phyloP scores from a whole-genome alignment of 2,329 filamentous ascomycete genomes.

The Clarireedia paspali region DNA sequence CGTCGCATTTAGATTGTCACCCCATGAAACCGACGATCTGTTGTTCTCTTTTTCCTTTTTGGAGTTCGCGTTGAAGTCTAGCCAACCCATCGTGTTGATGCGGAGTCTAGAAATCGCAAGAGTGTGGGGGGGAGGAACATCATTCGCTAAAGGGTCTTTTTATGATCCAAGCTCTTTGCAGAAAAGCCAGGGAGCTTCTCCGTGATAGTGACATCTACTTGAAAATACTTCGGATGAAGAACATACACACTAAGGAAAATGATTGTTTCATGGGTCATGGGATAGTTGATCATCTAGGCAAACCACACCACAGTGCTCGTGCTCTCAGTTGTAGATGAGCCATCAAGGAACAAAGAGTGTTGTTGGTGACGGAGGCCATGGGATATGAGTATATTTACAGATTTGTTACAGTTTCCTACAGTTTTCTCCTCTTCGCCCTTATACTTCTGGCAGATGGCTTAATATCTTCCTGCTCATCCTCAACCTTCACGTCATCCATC shows the following conservation, averaged over 20 bases:
- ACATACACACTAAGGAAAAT: background rate
- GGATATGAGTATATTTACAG: background rate
- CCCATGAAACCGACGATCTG: conserved; percentile 33
- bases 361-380: no score
- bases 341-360: no score
- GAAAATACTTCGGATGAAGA: background rate
- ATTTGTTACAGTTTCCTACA: conserved; percentile 5
- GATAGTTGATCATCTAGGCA: background rate
- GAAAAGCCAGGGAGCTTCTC: background rate
- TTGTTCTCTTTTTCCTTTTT: conserved; percentile 24
- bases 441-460: conserved; percentile 19
- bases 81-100: conserved; percentile 38
- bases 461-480: conserved; percentile 15
- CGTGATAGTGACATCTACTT: background rate
- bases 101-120: conserved; percentile 2
- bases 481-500: conserved; percentile 15
- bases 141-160: background rate
- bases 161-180: conserved; percentile 2
- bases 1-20: conserved; percentile 37
- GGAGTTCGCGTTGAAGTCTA: conserved; percentile 35
- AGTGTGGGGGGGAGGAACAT: conserved; percentile 2
- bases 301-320: background rate
- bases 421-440: conserved; percentile 23
- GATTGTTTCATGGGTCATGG: background rate
- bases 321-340: background rate